These are phyloP conservation scores for Triticum aestivum DNA, from an alignment of 176 grass and related monocot species.

Conservation along the genomic window IWGSC_CS_RefSeq_v2.1 NC_057812.1:159064682-159065181, in stretches of 20 bases:
- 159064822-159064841: background rate
- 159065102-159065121: background rate
- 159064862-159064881: background rate
- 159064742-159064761: background rate
- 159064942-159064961: background rate
- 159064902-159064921: background rate
- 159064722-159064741: background rate
- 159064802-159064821: background rate
- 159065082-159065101: slow-evolving; percentile 2
- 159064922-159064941: background rate
- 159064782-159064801: slow-evolving; percentile 10
- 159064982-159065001: background rate
- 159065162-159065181: background rate
- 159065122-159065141: background rate
- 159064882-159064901: background rate
- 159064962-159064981: background rate
- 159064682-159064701: background rate
- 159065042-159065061: background rate
- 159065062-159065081: background rate
- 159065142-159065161: background rate
- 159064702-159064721: background rate
- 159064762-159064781: background rate
- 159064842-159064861: too few species aligned
- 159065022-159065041: background rate
- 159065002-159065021: background rate